Conservation (phyloP, 371 early-diverging fungal genomes). For the Mucor velutinosus region DNA sequence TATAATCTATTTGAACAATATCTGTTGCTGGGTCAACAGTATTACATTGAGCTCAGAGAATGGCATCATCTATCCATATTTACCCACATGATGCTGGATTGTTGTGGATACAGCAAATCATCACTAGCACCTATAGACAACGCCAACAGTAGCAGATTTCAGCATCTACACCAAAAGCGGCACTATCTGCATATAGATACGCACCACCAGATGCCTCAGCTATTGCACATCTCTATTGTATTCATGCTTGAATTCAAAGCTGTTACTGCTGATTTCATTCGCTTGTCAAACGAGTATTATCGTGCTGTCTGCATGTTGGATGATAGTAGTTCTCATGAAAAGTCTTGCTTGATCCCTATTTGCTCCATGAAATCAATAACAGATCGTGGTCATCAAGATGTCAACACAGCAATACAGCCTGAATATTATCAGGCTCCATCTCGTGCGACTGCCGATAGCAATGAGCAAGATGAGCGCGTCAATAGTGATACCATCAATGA, state of each 20-base stretch:
- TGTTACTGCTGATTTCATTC: conserved; percentile 33
- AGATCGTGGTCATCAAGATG: not conserved
- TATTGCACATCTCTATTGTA: conserved; percentile 18
- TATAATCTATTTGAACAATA: conserved; percentile 41
- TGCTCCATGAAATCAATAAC: conserved; percentile 28
- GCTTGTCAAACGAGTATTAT: conserved; percentile 38
- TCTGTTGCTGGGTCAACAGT: conserved; percentile 36
- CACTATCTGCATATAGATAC: conserved; percentile 21
- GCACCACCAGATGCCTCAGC: conserved; percentile 1
- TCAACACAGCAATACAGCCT: conserved; percentile 15
- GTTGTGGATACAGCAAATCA: conserved; percentile 36
- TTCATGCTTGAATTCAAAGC: conserved; percentile 47
- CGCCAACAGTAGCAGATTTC: conserved; percentile 24
- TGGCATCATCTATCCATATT: conserved; percentile 33
- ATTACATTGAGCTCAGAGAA: conserved; percentile 32
- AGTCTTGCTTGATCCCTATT: conserved; percentile 41
- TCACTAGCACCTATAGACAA: not conserved
- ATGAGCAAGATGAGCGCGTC: not conserved
- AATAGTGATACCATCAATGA: not conserved
- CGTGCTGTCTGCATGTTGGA: conserved; percentile 33
- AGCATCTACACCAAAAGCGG: conserved; percentile 34
- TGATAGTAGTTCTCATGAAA: conserved; percentile 32
- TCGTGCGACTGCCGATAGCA: not conserved
- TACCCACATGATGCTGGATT: conserved; percentile 37
- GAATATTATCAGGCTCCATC: conserved; percentile 1